Percentiles rank a stretch among this genome's conserved stretches.
Conservation (phyloP, 2,329 filamentous ascomycete species). For the Trichoderma sp. region DNA sequence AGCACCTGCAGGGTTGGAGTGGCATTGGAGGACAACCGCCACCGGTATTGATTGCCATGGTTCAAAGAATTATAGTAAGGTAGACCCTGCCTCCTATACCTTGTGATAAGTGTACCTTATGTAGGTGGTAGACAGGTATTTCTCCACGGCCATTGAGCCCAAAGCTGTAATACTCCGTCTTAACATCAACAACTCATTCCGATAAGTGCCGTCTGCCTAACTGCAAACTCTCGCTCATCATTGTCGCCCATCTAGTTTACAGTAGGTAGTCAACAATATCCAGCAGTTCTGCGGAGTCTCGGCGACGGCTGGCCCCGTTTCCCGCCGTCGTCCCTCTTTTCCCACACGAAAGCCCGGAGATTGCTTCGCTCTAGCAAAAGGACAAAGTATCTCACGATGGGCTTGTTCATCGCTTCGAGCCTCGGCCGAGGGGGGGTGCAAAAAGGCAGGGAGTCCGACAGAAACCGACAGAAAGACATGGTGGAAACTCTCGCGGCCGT, state of each 20-base stretch:
- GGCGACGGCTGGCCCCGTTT: background rate
- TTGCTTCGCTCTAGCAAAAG: background rate
- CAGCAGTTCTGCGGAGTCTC: conserved; percentile 3
- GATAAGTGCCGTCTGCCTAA: too few species aligned
- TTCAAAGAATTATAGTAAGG: too few species aligned
- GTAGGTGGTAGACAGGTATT: too few species aligned
- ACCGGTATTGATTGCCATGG: too few species aligned
- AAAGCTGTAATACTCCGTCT: background rate
- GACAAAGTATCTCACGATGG: too few species aligned
- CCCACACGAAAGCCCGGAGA: conserved; percentile 1
- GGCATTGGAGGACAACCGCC: background rate
- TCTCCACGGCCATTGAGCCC: too few species aligned
- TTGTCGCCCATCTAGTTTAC: too few species aligned
- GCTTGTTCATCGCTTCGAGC: background rate
- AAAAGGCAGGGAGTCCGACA: background rate
- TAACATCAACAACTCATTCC: background rate
- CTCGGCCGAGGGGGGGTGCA: background rate
- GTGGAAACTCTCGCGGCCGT: background rate
- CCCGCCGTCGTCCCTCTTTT: background rate
- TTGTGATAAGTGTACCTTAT: background rate
- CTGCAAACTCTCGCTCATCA: too few species aligned
- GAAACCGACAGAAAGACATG: too few species aligned
- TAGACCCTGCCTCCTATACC: background rate
- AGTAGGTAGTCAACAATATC: background rate
- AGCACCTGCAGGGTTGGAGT: background rate